A percentile compares a stretch with the other conserved stretches of the same genome.
Evolutionary conservation across 345 rosid genomes (phyloP).

Genomic region (Citrus glauca): DNA sequence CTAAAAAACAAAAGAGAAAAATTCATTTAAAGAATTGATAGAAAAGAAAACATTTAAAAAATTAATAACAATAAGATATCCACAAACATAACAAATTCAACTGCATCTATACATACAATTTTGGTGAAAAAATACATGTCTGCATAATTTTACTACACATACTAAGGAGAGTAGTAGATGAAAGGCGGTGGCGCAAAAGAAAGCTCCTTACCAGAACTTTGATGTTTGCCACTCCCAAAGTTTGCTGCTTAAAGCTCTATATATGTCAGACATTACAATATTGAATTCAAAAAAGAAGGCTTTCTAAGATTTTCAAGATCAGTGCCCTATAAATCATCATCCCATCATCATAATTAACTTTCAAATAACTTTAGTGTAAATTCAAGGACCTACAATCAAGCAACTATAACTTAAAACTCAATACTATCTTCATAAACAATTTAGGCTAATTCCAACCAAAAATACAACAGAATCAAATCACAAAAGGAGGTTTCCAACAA

Average conservation of each 20-base stretch:
- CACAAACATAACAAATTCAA: no score
- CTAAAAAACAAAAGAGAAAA: no score
- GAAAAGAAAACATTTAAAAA: no score
- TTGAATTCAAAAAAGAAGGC: constrained; percentile 90
- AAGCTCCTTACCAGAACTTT: constrained; percentile 60
- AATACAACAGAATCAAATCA: neutral
- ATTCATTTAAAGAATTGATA: no score
- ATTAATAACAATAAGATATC: no score
- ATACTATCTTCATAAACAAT: neutral
- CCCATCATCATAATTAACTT: neutral
- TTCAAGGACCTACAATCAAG: neutral
- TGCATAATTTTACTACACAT: neutral
- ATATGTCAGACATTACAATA: constrained; percentile 84
- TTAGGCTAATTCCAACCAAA: neutral
- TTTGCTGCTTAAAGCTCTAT: constrained; percentile 87
- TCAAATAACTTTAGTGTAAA: neutral
- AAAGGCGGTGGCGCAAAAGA: neutral
- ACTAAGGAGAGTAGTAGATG: neutral
- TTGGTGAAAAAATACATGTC: no score
- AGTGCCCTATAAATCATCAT: constrained; percentile 63
- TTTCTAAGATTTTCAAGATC: constrained; percentile 91
- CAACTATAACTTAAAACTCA: neutral
- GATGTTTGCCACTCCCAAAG: constrained; percentile 75
- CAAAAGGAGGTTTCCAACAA: neutral
- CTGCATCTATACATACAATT: no score